phyloP scores from a whole-genome alignment of 1,139 yeast genomes.

The Blastobotrys arbuscula region DNA sequence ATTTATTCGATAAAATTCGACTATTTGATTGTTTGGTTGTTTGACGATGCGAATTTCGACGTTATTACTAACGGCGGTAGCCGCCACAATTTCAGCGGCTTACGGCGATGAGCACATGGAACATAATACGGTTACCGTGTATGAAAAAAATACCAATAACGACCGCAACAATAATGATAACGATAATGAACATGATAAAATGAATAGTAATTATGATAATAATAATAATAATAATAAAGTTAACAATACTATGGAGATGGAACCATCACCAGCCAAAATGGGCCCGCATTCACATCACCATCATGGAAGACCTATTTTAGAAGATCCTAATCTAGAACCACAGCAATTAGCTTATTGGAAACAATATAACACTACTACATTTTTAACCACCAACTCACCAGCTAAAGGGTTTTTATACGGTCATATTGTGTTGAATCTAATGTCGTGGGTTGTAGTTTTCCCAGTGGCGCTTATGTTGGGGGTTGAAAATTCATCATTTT shows the following conservation, averaged over 20 bases:
- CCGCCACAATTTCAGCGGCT: conserved; percentile 1
- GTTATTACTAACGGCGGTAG: not conserved
- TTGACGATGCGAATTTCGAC: not conserved
- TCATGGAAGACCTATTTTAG: conserved; percentile 75
- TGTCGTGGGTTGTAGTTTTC: conserved; percentile 52
- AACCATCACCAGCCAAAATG: conserved; percentile 32
- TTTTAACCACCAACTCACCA: conserved; percentile 50
- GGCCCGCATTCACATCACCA: conserved; percentile 24
- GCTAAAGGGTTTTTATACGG: conserved; percentile 49
- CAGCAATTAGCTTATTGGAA: conserved; percentile 78
- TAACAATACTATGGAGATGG: conserved; percentile 36
- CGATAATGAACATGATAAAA: not conserved
- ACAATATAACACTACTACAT: conserved; percentile 72
- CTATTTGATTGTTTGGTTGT: too few relatives aligned
- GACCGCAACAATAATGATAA: not conserved
- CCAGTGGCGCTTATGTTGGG: conserved; percentile 68
- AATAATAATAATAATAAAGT: conserved; percentile 14
- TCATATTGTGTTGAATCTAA: conserved; percentile 48
- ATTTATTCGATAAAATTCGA: too few relatives aligned
- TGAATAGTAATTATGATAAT: not conserved
- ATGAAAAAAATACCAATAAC: not conserved
- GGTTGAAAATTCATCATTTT: conserved; percentile 52
- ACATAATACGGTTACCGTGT: not conserved
- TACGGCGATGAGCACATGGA: not conserved
- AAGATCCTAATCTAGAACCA: conserved; percentile 56